A percentile compares a stretch with the other conserved stretches of the same genome.
Evolutionary conservation across 2,329 filamentous ascomycete species (phyloP).

Genomic region (Exserohilum rostratum): DNA sequence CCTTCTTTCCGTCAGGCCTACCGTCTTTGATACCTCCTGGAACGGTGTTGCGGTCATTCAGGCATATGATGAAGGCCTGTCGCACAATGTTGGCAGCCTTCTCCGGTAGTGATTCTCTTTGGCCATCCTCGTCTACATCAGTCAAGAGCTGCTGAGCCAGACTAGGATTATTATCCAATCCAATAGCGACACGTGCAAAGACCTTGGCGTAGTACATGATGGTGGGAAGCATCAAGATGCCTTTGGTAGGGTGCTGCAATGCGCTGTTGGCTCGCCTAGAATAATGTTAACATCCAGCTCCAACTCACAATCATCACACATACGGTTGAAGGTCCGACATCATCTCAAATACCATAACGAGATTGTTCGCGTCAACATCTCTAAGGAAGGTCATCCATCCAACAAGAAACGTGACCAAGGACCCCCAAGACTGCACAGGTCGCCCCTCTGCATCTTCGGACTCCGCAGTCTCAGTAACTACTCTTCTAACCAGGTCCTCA

Average conservation of each 20-base stretch:
- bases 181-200: slow-evolving; percentile 82
- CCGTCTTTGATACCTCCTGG: slow-evolving; percentile 62
- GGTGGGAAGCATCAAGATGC: slow-evolving; percentile 80
- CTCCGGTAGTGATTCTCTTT: slow-evolving; percentile 81
- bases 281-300: slow-evolving; percentile 7
- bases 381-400: slow-evolving; percentile 82
- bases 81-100: slow-evolving; percentile 87
- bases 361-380: slow-evolving; percentile 77
- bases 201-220: slow-evolving; percentile 82
- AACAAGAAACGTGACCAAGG: slow-evolving; percentile 78
- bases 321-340: slow-evolving; percentile 78
- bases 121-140: slow-evolving; percentile 64
- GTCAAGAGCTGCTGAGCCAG: slow-evolving; percentile 70
- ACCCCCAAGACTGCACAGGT: slow-evolving; percentile 68
- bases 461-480: slow-evolving; percentile 50
- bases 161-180: slow-evolving; percentile 79
- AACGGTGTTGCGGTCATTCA: slow-evolving; percentile 77
- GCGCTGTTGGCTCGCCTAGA: slow-evolving; percentile 77
- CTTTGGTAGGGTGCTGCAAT: slow-evolving; percentile 77
- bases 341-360: slow-evolving; percentile 75
- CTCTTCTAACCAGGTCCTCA: slow-evolving; percentile 28
- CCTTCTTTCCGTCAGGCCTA: slow-evolving; percentile 80
- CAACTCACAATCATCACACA: slow-evolving; percentile 39
- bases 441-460: slow-evolving; percentile 66
- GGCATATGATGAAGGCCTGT: slow-evolving; percentile 86